Percentiles rank a stretch among this genome's conserved stretches.
Evolutionary conservation across 176 grass and related monocot genomes (phyloP).

Genomic region (Lolium rigidum): DNA sequence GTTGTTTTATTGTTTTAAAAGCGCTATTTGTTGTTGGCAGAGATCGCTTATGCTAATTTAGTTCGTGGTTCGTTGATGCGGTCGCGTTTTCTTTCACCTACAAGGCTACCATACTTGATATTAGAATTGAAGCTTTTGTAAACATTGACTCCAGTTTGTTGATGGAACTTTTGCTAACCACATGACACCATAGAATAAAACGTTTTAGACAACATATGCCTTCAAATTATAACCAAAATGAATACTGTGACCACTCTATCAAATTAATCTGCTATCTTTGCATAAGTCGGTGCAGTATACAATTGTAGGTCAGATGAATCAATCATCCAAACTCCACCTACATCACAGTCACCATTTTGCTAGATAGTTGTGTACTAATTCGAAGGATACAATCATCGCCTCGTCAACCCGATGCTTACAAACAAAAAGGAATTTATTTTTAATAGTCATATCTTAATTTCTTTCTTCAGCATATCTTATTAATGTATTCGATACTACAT

Average conservation of each 20-base stretch:
- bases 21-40: background rate
- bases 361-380: background rate
- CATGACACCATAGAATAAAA: background rate
- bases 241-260: background rate
- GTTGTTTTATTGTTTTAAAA: background rate
- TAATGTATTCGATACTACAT: background rate
- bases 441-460: background rate
- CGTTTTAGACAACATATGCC: background rate
- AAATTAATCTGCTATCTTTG: background rate
- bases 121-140: background rate
- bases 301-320: background rate
- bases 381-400: background rate
- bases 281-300: background rate
- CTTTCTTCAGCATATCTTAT: background rate
- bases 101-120: background rate
- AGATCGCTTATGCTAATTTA: background rate
- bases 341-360: background rate
- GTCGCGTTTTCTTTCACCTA: background rate
- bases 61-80: background rate
- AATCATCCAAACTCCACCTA: background rate
- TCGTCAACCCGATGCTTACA: background rate
- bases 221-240: background rate
- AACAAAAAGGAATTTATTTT: background rate
- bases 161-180: background rate
- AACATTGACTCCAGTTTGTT: constrained; percentile 5